A percentile compares a stretch with the other conserved stretches of the same genome.
These are phyloP conservation scores for Apostasia shenzhenica DNA, from an alignment of 106 monocot genomes.

Conservation along the genomic window DNA sequence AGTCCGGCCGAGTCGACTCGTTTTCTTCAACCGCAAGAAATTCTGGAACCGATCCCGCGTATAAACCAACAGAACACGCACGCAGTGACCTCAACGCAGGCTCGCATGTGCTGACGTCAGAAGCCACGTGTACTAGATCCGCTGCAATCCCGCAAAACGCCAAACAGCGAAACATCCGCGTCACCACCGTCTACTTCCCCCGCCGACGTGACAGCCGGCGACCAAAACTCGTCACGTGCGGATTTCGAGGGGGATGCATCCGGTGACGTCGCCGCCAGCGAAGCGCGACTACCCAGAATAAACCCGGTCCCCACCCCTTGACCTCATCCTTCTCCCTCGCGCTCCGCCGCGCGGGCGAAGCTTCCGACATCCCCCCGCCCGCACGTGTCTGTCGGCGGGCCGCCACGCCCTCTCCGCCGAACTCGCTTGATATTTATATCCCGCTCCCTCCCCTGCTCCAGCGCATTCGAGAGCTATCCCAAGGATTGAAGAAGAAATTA, in stretches of 20 bases:
- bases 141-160: no score
- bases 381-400: background rate
- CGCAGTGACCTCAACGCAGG: no score
- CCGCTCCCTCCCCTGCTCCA: background rate
- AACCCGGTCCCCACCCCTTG: background rate
- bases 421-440: background rate
- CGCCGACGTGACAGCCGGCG: background rate
- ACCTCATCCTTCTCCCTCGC: background rate
- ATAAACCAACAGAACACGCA: no score
- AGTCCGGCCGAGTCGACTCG: no score
- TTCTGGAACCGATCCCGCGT: no score
- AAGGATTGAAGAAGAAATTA: background rate
- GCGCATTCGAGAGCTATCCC: no score
- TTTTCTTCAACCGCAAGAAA: no score
- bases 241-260: background rate
- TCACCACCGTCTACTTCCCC: no score
- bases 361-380: background rate
- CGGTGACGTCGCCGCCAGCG: conserved; percentile 4
- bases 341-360: conserved; percentile 5
- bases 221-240: background rate
- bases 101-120: no score
- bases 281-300: background rate
- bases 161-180: no score
- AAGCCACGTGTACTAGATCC: no score
- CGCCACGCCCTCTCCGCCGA: no score